Base-by-base conservation (phyloP, 257 asterid species). In the Nicotiana undulata region DNA sequence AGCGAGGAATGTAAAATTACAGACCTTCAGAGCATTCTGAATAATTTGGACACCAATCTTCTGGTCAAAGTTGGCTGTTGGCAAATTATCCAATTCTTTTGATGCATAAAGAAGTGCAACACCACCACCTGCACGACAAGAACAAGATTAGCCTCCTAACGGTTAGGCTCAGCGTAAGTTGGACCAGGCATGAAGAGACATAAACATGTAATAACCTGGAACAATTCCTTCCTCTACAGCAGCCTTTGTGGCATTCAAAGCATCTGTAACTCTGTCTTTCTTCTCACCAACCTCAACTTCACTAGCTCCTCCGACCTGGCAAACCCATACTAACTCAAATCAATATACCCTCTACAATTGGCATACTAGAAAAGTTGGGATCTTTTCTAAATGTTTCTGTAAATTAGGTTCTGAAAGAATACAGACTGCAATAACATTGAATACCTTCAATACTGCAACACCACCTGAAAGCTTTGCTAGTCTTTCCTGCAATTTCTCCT, bases 401-500 rank as follows among this genome's bases (percentile, higher is more conserved):
- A 15, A 24, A 15, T 72, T 15, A 3, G 40, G 16, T 72, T 72
- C 44, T 49, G 16, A 26, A 6, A 24, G 20, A 74, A 46, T 26
- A 24, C 44, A 26, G 51, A n/a, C 16, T 52, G 37, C 37, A 4
- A 11, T 29, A 4, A 60, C 34, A 28, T 28, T 18, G 65, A 40
- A 67, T 53, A 91, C 93, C 89, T 91, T 90, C 63, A 91, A 66
- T 5, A 90, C 92, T 77, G 91, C 92, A 26, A 87, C 91, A 80
- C 93, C 96, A 66, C 94, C 94, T 24, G 93, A 90, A 46, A 90
- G 93, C 82, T 88, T 90, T 59, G 93, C 95, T 11, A 92, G 89
- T 63, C 94, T 89, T 56, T 89, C 93, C 72, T 90, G 90, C 51
- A 92, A 82, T 86, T 89, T 92, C 84, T 90, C 93, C 87, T 90